Evolutionary conservation across 2,329 filamentous ascomycete genomes (phyloP), one percentile per base, ranked within the genome.

Genomic region (Calonectria fujianensis): DNA sequence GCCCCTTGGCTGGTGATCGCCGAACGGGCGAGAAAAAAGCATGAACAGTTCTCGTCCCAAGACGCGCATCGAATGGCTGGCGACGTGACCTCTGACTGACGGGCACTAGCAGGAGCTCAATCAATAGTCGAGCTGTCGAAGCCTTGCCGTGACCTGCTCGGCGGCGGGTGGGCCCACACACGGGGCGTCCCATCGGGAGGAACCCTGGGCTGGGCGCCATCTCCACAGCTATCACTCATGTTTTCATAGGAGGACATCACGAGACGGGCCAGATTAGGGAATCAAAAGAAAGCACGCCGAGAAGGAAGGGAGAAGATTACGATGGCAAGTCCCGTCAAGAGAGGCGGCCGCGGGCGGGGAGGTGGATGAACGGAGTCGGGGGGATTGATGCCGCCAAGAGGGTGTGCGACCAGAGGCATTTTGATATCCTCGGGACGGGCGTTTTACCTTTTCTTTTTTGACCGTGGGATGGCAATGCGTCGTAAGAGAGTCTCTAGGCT

Each of bases 101-200:
- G 45, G 72, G 73, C 66, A 67, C 54, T 69, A 77, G 70, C 75
- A 75, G 72, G 45, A 79, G 67, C 72, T 78, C 64, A n/a, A 79
- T 69, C 64, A n/a, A 79, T 69, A 73, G 72, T 76, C 59, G 37
- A 54, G 61, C 14, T 32, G 51, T 48, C 41, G 39, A 50, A 35
- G 61, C 61, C 61, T 65, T 65, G 41, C 61, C 39, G 39, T 45
- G 39, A 18, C 39, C 61, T 65, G 39, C 66, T 48, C 70, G 52
- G 71, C 75, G 52, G 61, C 65, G 24, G 35, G 79, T 77, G 79
- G 80, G 77, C 73, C 37, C 32, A 16, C 73, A 75, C 75, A 75
- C 75, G 77, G 78, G 74, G 79, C 75, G 75, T 80, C 76, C 80
- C 79, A 80, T 79, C 79, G 80, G 80, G 79, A 80, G 69, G 78